These are phyloP conservation scores for Penicillium paxilli DNA, from an alignment of 495 filamentous ascomycete species.

Conservation along the genomic window DNA sequence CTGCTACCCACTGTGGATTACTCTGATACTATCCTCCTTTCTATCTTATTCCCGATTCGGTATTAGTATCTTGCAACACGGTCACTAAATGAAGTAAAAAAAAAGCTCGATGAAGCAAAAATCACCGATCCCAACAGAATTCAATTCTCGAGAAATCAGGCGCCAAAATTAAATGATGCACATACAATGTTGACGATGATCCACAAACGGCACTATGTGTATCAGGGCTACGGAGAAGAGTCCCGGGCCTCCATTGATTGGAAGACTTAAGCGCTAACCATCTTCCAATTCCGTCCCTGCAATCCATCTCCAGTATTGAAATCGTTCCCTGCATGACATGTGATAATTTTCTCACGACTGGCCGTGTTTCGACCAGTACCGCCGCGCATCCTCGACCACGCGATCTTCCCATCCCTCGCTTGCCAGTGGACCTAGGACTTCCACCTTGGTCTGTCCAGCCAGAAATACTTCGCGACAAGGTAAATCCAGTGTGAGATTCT, in stretches of 20 bases:
- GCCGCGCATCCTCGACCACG: constrained; percentile 45
- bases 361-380: constrained; percentile 43
- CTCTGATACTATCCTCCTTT: not conserved
- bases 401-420: constrained; percentile 41
- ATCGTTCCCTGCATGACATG: not conserved
- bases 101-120: not conserved
- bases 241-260: not conserved
- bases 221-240: not conserved
- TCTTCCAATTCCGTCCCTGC: not conserved
- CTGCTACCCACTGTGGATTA: not conserved
- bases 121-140: not conserved
- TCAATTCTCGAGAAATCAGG: not conserved
- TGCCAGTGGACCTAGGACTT: constrained; percentile 46
- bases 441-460: constrained; percentile 44
- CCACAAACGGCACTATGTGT: not conserved
- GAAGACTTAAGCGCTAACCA: not conserved
- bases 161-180: not conserved
- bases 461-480: constrained; percentile 47
- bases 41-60: not conserved
- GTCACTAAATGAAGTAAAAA: not conserved
- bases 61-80: not conserved
- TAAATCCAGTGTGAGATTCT: constrained; percentile 55
- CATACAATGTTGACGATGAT: not conserved
- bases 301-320: not conserved
- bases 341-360: not conserved